Percentiles rank a stretch among this genome's conserved stretches.
Conservation (phyloP, 139 green algal genomes). For the Tetradesmus obliquus region DNA sequence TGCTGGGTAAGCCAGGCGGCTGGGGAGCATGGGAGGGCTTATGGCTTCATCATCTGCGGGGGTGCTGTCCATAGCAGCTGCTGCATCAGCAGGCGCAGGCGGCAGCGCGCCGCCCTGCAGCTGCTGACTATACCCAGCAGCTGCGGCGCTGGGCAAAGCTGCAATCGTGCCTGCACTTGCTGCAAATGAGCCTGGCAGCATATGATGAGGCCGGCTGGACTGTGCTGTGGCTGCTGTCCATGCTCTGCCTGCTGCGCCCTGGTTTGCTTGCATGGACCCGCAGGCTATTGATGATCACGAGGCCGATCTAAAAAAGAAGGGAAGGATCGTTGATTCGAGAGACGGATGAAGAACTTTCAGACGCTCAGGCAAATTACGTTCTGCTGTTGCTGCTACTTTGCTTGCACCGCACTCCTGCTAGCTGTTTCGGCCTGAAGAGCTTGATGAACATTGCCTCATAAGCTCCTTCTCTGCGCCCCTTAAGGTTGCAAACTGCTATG, state of each 20-base stretch:
- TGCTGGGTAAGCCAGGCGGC: neutral
- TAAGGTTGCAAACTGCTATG: neutral
- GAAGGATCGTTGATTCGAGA: no score
- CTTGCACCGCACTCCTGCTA: neutral
- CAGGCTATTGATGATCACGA: neutral
- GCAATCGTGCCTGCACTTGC: neutral
- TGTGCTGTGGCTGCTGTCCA: neutral
- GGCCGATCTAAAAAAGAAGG: neutral
- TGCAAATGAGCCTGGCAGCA: neutral
- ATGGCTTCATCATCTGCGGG: neutral
- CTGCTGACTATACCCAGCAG: neutral
- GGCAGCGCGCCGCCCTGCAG: neutral
- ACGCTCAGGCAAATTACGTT: neutral
- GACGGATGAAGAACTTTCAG: no score
- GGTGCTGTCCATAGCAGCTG: no score
- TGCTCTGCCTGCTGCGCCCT: neutral
- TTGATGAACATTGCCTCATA: neutral
- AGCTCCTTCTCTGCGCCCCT: neutral
- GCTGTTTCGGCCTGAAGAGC: neutral
- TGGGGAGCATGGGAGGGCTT: neutral
- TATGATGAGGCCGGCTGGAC: neutral
- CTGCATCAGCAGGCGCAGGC: neutral
- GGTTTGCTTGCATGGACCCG: neutral
- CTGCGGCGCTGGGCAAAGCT: neutral
- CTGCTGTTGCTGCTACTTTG: neutral